A percentile compares a stretch with the other conserved stretches of the same genome.
Evolutionary conservation across 2,329 filamentous ascomycete genomes (phyloP).

Genomic region (Paracoccidioides brasiliensis): DNA sequence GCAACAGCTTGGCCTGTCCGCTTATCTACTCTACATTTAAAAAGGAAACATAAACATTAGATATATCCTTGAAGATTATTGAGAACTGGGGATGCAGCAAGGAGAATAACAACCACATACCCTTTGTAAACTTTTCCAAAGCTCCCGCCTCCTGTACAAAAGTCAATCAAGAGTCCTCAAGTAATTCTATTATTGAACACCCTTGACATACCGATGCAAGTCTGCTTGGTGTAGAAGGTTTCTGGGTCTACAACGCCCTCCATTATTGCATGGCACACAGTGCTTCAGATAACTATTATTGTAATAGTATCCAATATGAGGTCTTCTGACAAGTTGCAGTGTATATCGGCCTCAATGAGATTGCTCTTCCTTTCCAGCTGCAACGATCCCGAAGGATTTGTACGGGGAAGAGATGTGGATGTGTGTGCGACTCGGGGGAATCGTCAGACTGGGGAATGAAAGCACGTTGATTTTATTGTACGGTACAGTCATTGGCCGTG

Average conservation of each 20-base stretch:
- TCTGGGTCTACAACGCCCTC: slow-evolving; percentile 63
- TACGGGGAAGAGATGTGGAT: background rate
- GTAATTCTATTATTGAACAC: slow-evolving; percentile 1
- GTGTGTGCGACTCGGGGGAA: background rate
- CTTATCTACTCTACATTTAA: slow-evolving; percentile 61
- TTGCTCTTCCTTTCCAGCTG: background rate
- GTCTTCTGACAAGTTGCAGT: background rate
- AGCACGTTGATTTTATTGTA: background rate
- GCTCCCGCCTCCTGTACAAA: slow-evolving; percentile 65
- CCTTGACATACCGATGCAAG: slow-evolving; percentile 57
- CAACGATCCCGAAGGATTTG: background rate
- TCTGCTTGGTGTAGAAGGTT: slow-evolving; percentile 84
- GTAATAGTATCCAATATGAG: background rate
- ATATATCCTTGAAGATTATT: no score
- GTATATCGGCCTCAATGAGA: background rate
- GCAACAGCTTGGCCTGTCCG: slow-evolving; percentile 85
- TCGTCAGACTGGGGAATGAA: background rate
- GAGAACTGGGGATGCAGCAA: slow-evolving; percentile 1
- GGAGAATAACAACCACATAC: slow-evolving; percentile 35
- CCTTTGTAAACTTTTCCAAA: slow-evolving; percentile 99
- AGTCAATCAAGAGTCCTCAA: background rate
- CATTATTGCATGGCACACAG: slow-evolving; percentile 14
- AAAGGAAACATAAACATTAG: slow-evolving; percentile 5
- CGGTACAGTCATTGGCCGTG: background rate
- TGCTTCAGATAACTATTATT: background rate